Evolutionary conservation across 2,329 filamentous ascomycete species (phyloP).

Genomic region (Metarhizium robertsii): DNA sequence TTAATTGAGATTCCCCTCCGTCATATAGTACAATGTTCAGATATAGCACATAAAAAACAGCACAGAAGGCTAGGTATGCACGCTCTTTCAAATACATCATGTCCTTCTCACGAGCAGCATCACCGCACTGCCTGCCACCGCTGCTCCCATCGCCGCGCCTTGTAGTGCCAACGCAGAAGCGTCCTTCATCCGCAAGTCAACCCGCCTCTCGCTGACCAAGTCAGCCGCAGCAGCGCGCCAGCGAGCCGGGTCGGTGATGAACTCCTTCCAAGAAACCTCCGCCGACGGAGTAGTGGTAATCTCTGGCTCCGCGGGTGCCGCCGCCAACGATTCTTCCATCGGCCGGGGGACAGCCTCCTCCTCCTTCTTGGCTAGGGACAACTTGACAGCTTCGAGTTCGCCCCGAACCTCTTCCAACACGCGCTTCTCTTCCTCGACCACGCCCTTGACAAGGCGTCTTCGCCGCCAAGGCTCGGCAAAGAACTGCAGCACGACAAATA

Average conservation of each 20-base stretch:
- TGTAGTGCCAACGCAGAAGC: slow-evolving; percentile 61
- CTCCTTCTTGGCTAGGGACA: slow-evolving; percentile 17
- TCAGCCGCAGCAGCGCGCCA: slow-evolving; percentile 46
- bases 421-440: slow-evolving; percentile 67
- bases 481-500: slow-evolving; percentile 80
- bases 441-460: slow-evolving; percentile 68
- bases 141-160: slow-evolving; percentile 56
- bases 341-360: slow-evolving; percentile 10
- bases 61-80: not conserved
- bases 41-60: not conserved
- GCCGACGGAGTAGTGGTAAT: not conserved
- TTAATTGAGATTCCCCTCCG: no score
- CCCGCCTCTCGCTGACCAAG: slow-evolving; percentile 54
- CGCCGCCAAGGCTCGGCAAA: slow-evolving; percentile 90
- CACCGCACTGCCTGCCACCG: slow-evolving; percentile 44
- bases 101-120: slow-evolving; percentile 33
- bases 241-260: slow-evolving; percentile 28
- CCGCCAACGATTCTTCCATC: not conserved
- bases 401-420: slow-evolving; percentile 38
- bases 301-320: slow-evolving; percentile 4
- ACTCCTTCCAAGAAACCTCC: slow-evolving; percentile 30
- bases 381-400: slow-evolving; percentile 28
- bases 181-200: slow-evolving; percentile 59
- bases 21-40: no score
- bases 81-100: slow-evolving; percentile 10